Conservation (phyloP, 2,329 filamentous ascomycete species). For the Coniosporium tulheliwenetii region DNA sequence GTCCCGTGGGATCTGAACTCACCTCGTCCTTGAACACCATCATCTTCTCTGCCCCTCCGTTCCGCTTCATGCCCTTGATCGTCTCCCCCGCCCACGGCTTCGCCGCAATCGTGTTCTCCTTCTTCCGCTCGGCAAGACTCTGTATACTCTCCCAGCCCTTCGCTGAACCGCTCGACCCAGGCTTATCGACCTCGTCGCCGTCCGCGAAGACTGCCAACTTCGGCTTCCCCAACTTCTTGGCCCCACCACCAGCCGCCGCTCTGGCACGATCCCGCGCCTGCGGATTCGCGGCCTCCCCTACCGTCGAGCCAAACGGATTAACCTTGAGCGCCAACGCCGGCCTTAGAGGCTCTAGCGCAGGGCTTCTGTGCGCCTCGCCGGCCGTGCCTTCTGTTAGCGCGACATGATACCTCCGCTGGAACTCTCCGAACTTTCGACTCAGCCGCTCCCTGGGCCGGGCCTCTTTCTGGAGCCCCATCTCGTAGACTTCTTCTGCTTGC, state of each 20-base stretch:
- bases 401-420: constrained; percentile 63
- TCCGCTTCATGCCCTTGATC: constrained; percentile 72
- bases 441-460: constrained; percentile 70
- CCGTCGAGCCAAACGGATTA: constrained; percentile 56
- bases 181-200: constrained; percentile 33
- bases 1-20: constrained; percentile 32
- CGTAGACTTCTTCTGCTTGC: constrained; percentile 90
- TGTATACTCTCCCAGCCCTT: constrained; percentile 90
- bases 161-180: constrained; percentile 38
- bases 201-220: constrained; percentile 93
- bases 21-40: constrained; percentile 92
- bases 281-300: constrained; percentile 41
- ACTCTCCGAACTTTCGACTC: constrained; percentile 81
- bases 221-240: constrained; percentile 40
- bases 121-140: constrained; percentile 72
- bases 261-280: constrained; percentile 39
- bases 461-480: constrained; percentile 74
- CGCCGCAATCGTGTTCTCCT: constrained; percentile 78
- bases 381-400: constrained; percentile 19
- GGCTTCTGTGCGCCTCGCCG: constrained; percentile 58
- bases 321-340: constrained; percentile 73
- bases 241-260: constrained; percentile 26
- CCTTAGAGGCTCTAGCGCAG: constrained; percentile 68
- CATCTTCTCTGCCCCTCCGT: constrained; percentile 64
- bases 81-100: constrained; percentile 90